phyloP scores from a whole-genome alignment of 495 filamentous ascomycete genomes.

The Chlorociboria aeruginascens region DNA sequence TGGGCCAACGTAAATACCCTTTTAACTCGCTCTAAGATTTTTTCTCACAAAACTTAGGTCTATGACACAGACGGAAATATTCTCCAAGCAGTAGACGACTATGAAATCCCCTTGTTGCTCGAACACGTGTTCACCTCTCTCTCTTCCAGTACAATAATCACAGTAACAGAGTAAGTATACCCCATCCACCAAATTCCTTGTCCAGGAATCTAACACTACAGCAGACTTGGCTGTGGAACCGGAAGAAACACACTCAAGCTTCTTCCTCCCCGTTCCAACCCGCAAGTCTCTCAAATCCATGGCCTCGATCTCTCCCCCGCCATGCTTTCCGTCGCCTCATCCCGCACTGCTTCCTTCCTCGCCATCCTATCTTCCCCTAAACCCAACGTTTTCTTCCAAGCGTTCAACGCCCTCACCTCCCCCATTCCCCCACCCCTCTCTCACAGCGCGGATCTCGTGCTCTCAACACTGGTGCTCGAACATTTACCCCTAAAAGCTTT shows the following conservation, averaged over 20 bases:
- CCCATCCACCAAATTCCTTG: slow-evolving; percentile 6
- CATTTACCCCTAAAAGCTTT: slow-evolving; percentile 48
- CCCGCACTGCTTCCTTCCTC: slow-evolving; percentile 6
- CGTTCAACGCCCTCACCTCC: slow-evolving; percentile 13
- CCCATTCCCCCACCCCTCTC: slow-evolving; percentile 21
- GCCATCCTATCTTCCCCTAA: neutral
- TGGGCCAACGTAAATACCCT: slow-evolving; percentile 27
- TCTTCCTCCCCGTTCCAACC: slow-evolving; percentile 16
- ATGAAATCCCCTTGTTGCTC: slow-evolving; percentile 43
- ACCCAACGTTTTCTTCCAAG: neutral
- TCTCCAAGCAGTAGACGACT: slow-evolving; percentile 54
- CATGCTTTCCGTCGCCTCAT: slow-evolving; percentile 29
- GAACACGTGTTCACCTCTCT: slow-evolving; percentile 7
- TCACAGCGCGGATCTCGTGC: slow-evolving; percentile 23
- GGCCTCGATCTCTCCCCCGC: slow-evolving; percentile 38
- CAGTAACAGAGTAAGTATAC: too few relatives aligned
- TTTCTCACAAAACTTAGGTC: slow-evolving; percentile 21
- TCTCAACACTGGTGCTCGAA: slow-evolving; percentile 60
- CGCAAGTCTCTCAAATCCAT: slow-evolving; percentile 23
- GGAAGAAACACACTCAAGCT: slow-evolving; percentile 56
- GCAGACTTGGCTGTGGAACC: slow-evolving; percentile 59
- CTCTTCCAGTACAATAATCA: neutral
- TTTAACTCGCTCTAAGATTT: neutral
- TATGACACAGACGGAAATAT: slow-evolving; percentile 70
- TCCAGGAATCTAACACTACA: slow-evolving; percentile 18